Percentiles rank a stretch among this genome's conserved stretches.
These are phyloP conservation scores for Chlamydomonas schloesseri DNA, from an alignment of 139 green algal genomes.

Conservation along the genomic window DNA sequence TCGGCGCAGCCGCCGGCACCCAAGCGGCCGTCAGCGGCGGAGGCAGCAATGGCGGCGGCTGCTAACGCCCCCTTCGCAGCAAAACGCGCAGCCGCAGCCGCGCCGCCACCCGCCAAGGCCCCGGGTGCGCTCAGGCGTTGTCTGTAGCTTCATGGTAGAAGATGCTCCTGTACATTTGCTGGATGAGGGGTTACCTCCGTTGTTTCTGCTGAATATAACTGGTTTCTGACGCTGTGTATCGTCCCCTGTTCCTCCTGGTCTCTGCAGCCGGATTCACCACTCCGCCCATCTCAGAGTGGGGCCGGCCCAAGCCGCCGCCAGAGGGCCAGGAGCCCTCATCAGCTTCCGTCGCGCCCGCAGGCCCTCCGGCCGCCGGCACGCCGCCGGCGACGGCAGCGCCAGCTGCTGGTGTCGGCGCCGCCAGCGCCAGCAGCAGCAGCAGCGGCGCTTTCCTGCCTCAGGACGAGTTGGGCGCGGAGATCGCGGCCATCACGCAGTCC, in stretches of 20 bases:
- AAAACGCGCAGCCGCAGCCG: neutral
- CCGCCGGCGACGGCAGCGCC: neutral
- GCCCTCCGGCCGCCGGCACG: neutral
- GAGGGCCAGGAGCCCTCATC: neutral
- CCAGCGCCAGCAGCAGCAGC: neutral
- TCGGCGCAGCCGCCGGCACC: too few species aligned
- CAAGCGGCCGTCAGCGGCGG: neutral
- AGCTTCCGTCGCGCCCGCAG: neutral
- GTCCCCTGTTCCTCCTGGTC: too few species aligned
- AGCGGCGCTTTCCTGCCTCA: neutral
- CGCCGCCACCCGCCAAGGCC: neutral
- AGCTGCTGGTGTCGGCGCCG: neutral
- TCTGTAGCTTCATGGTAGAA: too few species aligned
- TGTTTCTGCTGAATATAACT: too few species aligned
- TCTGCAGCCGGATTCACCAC: neutral
- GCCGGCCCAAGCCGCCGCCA: neutral
- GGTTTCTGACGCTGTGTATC: too few species aligned
- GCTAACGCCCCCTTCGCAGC: neutral
- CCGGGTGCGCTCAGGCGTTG: too few species aligned
- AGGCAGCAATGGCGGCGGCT: neutral
- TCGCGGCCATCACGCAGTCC: slow-evolving; percentile 44
- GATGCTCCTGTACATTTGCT: too few species aligned
- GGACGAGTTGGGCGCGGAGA: slow-evolving; percentile 40
- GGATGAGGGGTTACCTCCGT: too few species aligned
- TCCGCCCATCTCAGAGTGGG: slow-evolving; percentile 34